Evolutionary conservation across 2,329 filamentous ascomycete species (phyloP).

Genomic region (Botrytis paeoniae): DNA sequence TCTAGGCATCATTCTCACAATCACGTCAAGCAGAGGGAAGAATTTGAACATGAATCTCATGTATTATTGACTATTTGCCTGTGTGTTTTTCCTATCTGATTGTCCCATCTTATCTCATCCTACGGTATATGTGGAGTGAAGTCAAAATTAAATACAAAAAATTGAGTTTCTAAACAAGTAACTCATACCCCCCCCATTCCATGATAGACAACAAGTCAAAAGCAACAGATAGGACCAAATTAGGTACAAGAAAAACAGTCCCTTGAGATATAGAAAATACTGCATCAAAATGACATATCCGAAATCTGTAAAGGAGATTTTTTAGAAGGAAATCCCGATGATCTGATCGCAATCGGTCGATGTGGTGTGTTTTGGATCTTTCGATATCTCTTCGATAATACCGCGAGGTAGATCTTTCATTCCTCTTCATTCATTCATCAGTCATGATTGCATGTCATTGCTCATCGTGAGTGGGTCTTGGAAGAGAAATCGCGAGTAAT

Average conservation of each 20-base stretch:
- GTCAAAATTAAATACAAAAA: conserved; percentile 10
- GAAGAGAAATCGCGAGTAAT: background rate
- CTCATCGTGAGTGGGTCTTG: conserved; percentile 11
- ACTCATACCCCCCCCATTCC: conserved; percentile 5
- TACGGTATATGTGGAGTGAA: background rate
- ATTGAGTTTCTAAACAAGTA: background rate
- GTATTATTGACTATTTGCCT: conserved; percentile 2
- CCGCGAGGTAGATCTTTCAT: conserved; percentile 6
- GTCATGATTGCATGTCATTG: conserved; percentile 20
- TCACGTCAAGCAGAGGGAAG: background rate
- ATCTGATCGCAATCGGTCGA: conserved; percentile 11
- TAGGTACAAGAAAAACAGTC: conserved; percentile 16
- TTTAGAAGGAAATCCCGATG: conserved; percentile 9
- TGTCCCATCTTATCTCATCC: conserved; percentile 4
- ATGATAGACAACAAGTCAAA: conserved; percentile 4
- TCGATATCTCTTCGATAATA: background rate
- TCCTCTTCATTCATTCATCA: conserved; percentile 13
- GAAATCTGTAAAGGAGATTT: conserved; percentile 7
- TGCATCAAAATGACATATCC: conserved; percentile 8
- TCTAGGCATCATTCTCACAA: background rate
- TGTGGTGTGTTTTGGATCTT: conserved; percentile 13
- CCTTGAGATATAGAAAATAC: conserved; percentile 3
- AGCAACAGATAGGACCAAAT: conserved; percentile 6
- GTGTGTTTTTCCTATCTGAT: background rate
- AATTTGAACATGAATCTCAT: conserved; percentile 9